Base-by-base conservation (phyloP, 768 basidiomycete genomes). In the Mycena kentingensis region DNA sequence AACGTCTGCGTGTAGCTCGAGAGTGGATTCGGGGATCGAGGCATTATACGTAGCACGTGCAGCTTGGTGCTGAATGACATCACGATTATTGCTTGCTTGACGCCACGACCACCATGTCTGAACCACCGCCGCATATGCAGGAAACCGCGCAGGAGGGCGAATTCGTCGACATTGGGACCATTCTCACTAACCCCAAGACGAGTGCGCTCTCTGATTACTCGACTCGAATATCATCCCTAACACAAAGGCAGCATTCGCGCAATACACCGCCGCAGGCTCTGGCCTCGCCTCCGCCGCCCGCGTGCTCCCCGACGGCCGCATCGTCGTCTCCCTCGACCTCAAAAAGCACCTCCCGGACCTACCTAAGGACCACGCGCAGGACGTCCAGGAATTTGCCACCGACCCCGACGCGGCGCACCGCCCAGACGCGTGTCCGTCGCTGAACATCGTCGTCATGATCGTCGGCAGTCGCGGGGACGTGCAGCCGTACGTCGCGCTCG, bases 381-480 rank as follows among this genome's bases (percentile, higher is more conserved):
- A 77, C 13, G 77, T 82, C 8, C 65, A 74, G 25, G 82, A 84
- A 60, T 80, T 77, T 61, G 79, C 72, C 1, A 64, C 81, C 11
- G 79, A 80, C 54, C 52, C 67, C 36, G 57, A 50, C 22, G 60
- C 66, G 28, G 74, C 73, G 72, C 64, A 56, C 22, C 25, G 41
- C 6, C 19, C 31, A 8, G 16, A 16, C 31, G 58, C 67, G 25
- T 71, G 67, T 44, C 79, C 79, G 10, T 51, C 52, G 10, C 64
- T 87, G 65, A 82, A 74, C 56, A 80, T 87, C 31, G 79, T 85
- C 31, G 80, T 87, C 38, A 82, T 84, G 78, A 82, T 87, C 39
- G 83, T 85, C 19, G 85, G 85, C 7, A 83, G 81, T 56, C 70
- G 85, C 60, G 84, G 83, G 26, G 83, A 87, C 61, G 83, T 87